Evolutionary conservation across 2,329 filamentous ascomycete species (phyloP).

Genomic region (Penicillium sumatraense): DNA sequence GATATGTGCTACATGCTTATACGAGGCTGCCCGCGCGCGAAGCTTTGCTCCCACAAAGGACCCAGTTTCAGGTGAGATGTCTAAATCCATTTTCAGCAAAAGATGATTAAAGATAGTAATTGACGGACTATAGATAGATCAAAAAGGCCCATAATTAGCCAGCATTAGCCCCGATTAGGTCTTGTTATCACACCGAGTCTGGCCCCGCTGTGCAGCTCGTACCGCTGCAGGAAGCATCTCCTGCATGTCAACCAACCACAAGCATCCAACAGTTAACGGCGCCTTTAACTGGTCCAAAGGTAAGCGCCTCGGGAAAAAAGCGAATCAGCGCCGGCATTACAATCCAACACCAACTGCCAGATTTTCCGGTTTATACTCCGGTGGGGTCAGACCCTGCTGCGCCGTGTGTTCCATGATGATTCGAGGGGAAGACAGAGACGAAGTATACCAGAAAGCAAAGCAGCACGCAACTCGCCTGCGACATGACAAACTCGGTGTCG

Average conservation of each 20-base stretch:
- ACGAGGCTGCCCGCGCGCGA: conserved; percentile 9
- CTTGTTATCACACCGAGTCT: background rate
- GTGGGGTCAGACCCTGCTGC: background rate
- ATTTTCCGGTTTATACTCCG: background rate
- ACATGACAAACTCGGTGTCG: background rate
- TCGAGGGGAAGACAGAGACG: conserved; percentile 1
- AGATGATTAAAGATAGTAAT: conserved; percentile 25
- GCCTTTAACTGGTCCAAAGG: conserved; percentile 13
- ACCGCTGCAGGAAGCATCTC: conserved; percentile 1
- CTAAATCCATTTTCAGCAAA: background rate
- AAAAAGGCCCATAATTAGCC: conserved; percentile 27
- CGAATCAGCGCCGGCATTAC: conserved; percentile 7
- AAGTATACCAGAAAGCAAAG: background rate
- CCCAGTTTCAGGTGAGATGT: conserved; percentile 23
- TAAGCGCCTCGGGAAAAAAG: conserved; percentile 11
- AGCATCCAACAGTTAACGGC: conserved; percentile 16
- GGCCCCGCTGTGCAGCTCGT: background rate
- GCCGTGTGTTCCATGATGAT: conserved; percentile 1
- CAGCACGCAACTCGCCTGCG: background rate
- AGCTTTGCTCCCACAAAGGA: conserved; percentile 23
- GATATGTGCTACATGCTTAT: background rate
- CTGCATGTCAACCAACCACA: conserved; percentile 15
- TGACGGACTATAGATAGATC: conserved; percentile 27
- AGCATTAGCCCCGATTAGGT: conserved; percentile 9
- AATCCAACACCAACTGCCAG: background rate